Evolutionary conservation across 371 early-diverging fungal genomes (phyloP).

Genomic region (Mucor ambiguus): DNA sequence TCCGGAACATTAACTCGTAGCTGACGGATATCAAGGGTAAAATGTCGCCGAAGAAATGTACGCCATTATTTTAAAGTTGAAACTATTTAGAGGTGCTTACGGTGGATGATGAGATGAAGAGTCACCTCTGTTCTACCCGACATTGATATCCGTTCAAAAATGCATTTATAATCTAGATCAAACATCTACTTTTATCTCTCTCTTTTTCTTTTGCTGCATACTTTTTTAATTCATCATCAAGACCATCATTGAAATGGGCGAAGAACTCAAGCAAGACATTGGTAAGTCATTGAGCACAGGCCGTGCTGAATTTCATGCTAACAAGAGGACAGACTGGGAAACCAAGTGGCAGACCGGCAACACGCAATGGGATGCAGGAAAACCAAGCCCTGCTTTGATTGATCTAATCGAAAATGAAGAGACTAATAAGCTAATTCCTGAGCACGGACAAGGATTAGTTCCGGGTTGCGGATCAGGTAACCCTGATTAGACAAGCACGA

Average conservation of each 20-base stretch:
- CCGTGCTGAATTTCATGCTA: background rate
- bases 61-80: background rate
- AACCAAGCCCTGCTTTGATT: constrained; percentile 65
- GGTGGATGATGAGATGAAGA: background rate
- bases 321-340: constrained; percentile 53
- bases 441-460: constrained; percentile 67
- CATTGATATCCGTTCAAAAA: background rate
- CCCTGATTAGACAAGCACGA: constrained; percentile 1
- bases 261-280: background rate
- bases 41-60: background rate
- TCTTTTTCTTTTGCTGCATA: background rate
- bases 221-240: background rate
- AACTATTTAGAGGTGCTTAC: background rate
- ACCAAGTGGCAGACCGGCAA: constrained; percentile 52
- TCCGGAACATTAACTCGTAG: background rate
- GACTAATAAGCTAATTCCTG: constrained; percentile 53
- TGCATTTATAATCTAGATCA: constrained; percentile 10
- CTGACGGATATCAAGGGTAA: background rate
- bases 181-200: background rate
- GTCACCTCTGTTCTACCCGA: background rate
- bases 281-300: background rate
- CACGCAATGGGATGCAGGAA: constrained; percentile 69
- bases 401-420: constrained; percentile 63
- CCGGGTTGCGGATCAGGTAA: constrained; percentile 84
- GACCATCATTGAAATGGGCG: background rate